Conservation (phyloP, 768 basidiomycete species). For the Serendipita sp. region DNA sequence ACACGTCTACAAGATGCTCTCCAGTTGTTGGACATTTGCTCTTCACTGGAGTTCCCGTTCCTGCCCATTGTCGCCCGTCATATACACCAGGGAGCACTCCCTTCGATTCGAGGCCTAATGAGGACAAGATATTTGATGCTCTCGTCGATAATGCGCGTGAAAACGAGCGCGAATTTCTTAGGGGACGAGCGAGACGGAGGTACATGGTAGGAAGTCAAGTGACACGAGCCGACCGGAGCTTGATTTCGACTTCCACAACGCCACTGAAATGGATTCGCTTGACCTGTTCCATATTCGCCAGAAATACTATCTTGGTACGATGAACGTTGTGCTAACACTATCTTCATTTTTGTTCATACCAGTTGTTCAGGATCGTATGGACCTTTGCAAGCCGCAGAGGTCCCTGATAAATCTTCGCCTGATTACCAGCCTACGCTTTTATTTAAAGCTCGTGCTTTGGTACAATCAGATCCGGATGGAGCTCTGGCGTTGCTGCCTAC, state of each 20-base stretch:
- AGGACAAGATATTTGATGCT: slow-evolving; percentile 48
- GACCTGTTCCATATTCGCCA: slow-evolving; percentile 4
- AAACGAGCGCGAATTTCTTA: slow-evolving; percentile 26
- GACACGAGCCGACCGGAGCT: slow-evolving; percentile 1
- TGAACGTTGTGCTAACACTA: background rate
- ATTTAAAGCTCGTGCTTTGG: slow-evolving; percentile 67
- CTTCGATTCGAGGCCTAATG: slow-evolving; percentile 41
- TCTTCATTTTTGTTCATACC: background rate
- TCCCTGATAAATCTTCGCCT: slow-evolving; percentile 44
- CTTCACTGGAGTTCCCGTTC: slow-evolving; percentile 48
- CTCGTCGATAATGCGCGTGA: slow-evolving; percentile 33
- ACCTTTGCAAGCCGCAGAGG: slow-evolving; percentile 33
- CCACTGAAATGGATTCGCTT: slow-evolving; percentile 1
- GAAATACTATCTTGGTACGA: slow-evolving; percentile 2
- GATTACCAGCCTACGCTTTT: slow-evolving; percentile 51
- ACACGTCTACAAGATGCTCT: slow-evolving; percentile 61
- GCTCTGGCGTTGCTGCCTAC: slow-evolving; percentile 41
- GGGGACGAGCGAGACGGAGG: background rate
- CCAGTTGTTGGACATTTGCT: slow-evolving; percentile 79
- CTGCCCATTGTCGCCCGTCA: slow-evolving; percentile 59
- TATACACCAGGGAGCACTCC: slow-evolving; percentile 57
- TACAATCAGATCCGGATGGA: slow-evolving; percentile 40
- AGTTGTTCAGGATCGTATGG: slow-evolving; percentile 43
- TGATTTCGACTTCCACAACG: background rate
- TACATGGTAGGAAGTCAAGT: slow-evolving; percentile 4